Evolutionary conservation across 306 rosid genomes (phyloP).

Genomic region (Cucumis melo): DNA sequence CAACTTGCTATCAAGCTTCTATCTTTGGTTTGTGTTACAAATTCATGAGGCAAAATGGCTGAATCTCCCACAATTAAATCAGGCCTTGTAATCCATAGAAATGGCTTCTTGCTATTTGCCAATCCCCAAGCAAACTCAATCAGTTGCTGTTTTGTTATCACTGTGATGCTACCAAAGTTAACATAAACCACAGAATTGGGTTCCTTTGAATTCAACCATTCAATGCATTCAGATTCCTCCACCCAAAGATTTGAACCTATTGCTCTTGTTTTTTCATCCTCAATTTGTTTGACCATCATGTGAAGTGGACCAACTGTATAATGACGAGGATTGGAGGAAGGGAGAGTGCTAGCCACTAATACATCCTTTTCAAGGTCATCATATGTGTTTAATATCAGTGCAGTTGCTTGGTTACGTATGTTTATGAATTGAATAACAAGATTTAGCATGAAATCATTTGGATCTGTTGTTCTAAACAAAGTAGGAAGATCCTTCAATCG

Average conservation of each 20-base stretch:
- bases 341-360: neutral
- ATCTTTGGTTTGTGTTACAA: constrained; percentile 15
- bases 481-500: no score
- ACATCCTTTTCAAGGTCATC: neutral
- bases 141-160: constrained; percentile 22
- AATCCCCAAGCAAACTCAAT: constrained; percentile 40
- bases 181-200: constrained; percentile 4
- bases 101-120: constrained; percentile 19
- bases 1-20: constrained; percentile 25
- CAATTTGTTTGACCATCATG: neutral
- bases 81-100: constrained; percentile 40
- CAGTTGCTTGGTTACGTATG: neutral
- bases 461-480: no score
- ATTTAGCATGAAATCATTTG: no score
- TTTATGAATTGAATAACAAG: no score
- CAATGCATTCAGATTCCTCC: constrained; percentile 26
- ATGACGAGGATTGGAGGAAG: neutral
- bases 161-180: constrained; percentile 16
- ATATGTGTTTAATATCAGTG: constrained; percentile 2
- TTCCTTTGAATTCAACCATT: constrained; percentile 32
- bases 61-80: constrained; percentile 23
- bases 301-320: neutral
- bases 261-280: neutral
- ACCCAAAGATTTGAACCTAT: constrained; percentile 28
- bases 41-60: constrained; percentile 16